phyloP scores from a whole-genome alignment of 2,329 filamentous ascomycete species.

The Aspergillus spinulosporus region DNA sequence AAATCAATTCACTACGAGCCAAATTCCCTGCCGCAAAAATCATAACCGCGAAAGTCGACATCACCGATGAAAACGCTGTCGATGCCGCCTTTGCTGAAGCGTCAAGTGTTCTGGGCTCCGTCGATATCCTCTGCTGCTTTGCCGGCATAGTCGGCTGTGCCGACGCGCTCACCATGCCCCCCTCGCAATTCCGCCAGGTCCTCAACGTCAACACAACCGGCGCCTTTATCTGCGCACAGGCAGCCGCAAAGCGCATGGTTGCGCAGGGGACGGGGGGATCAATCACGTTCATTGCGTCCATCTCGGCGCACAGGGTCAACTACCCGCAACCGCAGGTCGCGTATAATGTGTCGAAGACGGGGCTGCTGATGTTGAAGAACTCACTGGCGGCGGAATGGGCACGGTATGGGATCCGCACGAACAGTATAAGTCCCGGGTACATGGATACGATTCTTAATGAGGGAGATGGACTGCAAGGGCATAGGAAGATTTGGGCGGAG shows the following conservation, averaged over 20 bases:
- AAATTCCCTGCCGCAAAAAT: conserved; percentile 59
- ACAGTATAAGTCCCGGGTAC: conserved; percentile 70
- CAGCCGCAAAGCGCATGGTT: conserved; percentile 48
- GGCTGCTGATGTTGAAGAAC: conserved; percentile 61
- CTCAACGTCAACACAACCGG: conserved; percentile 73
- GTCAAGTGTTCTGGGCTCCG: conserved; percentile 22
- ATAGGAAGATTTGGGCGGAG: conserved; percentile 56
- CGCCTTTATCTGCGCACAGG: conserved; percentile 68
- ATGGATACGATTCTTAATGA: conserved; percentile 75
- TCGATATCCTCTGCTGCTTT: conserved; percentile 63
- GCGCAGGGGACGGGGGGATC: conserved; percentile 52
- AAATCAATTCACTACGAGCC: conserved; percentile 48
- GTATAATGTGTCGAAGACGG: conserved; percentile 72
- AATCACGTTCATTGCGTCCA: conserved; percentile 67
- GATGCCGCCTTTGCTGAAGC: conserved; percentile 16
- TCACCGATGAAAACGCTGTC: conserved; percentile 52
- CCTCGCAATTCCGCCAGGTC: conserved; percentile 62
- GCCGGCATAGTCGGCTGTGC: conserved; percentile 67
- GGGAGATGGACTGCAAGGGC: conserved; percentile 57
- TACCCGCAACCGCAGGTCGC: conserved; percentile 69
- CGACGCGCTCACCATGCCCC: conserved; percentile 59
- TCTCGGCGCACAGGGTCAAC: conserved; percentile 68
- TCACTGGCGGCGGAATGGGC: conserved; percentile 73
- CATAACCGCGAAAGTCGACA: conserved; percentile 57
- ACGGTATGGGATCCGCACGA: conserved; percentile 67